Evolutionary conservation across 345 rosid genomes (phyloP).

Genomic region (Sapria himalayana): DNA sequence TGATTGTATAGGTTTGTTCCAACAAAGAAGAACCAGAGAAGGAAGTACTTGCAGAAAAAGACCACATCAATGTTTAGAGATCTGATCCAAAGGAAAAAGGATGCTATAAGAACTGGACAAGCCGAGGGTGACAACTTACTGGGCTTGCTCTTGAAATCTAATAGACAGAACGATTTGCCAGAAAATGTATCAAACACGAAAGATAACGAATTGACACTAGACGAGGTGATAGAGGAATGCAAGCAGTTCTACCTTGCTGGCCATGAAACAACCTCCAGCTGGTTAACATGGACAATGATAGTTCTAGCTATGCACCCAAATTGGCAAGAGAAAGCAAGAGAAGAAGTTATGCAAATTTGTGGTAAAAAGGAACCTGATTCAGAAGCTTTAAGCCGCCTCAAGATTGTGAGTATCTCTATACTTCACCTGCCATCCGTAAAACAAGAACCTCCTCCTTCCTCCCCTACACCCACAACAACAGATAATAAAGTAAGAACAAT

Average conservation of each 20-base stretch:
- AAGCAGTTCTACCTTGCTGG: constrained; percentile 34
- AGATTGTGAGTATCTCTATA: constrained; percentile 12
- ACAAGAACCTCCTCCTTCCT: background rate
- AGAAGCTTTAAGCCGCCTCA: constrained; percentile 16
- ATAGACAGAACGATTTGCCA: constrained; percentile 4
- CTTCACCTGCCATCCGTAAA: background rate
- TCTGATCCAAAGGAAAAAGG: constrained; percentile 15
- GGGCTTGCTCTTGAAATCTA: constrained; percentile 19
- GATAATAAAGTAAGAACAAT: too few relatives aligned
- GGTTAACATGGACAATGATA: constrained; percentile 27
- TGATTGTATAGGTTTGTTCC: constrained; percentile 19
- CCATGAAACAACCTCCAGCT: constrained; percentile 35
- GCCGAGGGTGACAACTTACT: constrained; percentile 17
- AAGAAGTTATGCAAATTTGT: constrained; percentile 22
- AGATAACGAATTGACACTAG: constrained; percentile 13
- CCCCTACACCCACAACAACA: background rate
- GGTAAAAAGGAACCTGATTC: constrained; percentile 12
- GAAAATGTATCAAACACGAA: constrained; percentile 8
- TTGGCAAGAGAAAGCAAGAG: constrained; percentile 38
- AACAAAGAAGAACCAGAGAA: constrained; percentile 27
- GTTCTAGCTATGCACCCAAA: constrained; percentile 27
- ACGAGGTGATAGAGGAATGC: constrained; percentile 37
- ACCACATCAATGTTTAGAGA: constrained; percentile 14
- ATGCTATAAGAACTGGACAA: constrained; percentile 12
- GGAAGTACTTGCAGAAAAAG: constrained; percentile 15